Conservation (phyloP, 345 rosid genomes). For the Syzygium grande region DNA sequence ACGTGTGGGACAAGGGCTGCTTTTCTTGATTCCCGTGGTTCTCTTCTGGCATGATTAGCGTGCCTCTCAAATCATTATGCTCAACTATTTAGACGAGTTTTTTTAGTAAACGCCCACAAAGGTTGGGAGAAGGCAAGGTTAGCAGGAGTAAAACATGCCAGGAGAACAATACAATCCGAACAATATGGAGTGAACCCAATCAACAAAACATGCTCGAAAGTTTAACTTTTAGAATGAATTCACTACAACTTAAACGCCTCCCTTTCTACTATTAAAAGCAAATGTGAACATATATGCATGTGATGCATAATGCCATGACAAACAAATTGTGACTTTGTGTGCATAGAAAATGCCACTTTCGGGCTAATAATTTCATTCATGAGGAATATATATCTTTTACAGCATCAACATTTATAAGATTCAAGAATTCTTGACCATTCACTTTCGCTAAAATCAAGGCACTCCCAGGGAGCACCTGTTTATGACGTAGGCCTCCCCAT, state of each 20-base stretch:
- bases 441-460: background rate
- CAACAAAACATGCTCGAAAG: too few species aligned
- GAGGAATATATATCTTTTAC: rapidly evolving
- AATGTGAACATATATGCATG: background rate
- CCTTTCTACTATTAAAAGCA: background rate
- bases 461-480: background rate
- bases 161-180: too few species aligned
- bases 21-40: background rate
- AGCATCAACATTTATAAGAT: background rate
- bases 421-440: background rate
- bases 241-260: background rate
- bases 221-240: too few species aligned
- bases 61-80: background rate
- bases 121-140: background rate
- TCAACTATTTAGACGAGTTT: background rate
- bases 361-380: background rate
- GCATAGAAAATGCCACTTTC: background rate
- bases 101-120: background rate
- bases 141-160: background rate
- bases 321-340: background rate
- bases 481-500: background rate
- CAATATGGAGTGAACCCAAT: too few species aligned
- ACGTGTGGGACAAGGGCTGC: background rate
- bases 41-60: background rate
- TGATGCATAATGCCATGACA: background rate